Evolutionary conservation across 2,329 filamentous ascomycete genomes (phyloP).

Genomic region (Magnaporthales sp.): DNA sequence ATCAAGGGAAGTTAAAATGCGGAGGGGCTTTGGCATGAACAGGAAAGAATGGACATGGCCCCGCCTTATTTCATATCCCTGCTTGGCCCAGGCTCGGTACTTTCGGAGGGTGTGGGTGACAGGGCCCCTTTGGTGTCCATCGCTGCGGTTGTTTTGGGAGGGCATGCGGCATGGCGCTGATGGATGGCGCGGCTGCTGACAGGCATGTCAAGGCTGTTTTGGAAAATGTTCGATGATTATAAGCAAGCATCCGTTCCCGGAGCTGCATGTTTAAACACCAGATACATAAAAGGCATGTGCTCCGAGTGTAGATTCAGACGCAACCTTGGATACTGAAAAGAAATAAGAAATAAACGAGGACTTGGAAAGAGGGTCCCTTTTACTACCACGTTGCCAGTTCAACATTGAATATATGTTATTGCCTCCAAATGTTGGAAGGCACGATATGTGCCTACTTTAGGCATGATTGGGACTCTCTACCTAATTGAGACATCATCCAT

Average conservation of each 20-base stretch:
- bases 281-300: background rate
- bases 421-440: background rate
- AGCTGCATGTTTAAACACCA: background rate
- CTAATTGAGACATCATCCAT: background rate
- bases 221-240: background rate
- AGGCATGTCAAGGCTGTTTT: background rate
- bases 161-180: background rate
- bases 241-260: background rate
- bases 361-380: background rate
- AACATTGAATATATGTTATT: no score
- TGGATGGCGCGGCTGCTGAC: background rate
- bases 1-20: background rate
- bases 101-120: background rate
- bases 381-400: background rate
- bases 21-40: background rate
- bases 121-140: background rate
- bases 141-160: background rate
- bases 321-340: background rate
- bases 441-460: background rate
- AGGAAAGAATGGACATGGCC: background rate
- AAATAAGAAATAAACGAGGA: background rate
- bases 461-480: background rate
- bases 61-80: background rate
- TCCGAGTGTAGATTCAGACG: background rate
- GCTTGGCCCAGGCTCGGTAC: background rate